Percentiles rank a stretch among this genome's conserved stretches.
phyloP scores from a whole-genome alignment of 2,329 filamentous ascomycete species.

The Sordariomycetes sp. region DNA sequence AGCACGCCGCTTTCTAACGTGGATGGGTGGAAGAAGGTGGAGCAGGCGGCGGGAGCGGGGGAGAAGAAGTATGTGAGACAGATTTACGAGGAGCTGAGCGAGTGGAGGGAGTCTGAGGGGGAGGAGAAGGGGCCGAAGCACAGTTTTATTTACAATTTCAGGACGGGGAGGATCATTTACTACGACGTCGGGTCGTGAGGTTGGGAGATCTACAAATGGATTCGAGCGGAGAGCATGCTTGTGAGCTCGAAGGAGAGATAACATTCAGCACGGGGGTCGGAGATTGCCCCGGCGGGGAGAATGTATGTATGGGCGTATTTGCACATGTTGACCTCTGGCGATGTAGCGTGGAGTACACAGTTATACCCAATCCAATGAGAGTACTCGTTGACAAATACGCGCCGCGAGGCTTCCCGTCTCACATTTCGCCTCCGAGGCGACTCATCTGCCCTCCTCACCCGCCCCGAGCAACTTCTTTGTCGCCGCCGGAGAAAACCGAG shows the following conservation, averaged over 20 bases:
- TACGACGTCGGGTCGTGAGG: conserved; percentile 50
- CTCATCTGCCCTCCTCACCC: background rate
- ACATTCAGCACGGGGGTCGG: background rate
- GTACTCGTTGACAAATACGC: background rate
- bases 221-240: background rate
- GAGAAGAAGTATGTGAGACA: conserved; percentile 77
- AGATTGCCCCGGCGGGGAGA: no score
- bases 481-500: background rate
- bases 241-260: background rate
- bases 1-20: conserved; percentile 64
- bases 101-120: conserved; percentile 48
- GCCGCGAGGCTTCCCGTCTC: background rate
- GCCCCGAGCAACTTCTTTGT: background rate
- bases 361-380: background rate
- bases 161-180: conserved; percentile 71
- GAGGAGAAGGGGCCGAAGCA: conserved; percentile 44
- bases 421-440: background rate
- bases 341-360: background rate
- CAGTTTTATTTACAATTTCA: conserved; percentile 85
- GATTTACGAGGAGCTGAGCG: conserved; percentile 61
- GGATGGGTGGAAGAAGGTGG: conserved; percentile 72
- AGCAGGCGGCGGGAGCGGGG: conserved; percentile 62
- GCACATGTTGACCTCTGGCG: background rate
- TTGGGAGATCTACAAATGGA: background rate
- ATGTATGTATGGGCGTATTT: background rate